Percentiles rank a stretch among this genome's conserved stretches.
Conservation (phyloP, 2,329 filamentous ascomycete genomes). For the Arthrobotrys entomopaga region DNA sequence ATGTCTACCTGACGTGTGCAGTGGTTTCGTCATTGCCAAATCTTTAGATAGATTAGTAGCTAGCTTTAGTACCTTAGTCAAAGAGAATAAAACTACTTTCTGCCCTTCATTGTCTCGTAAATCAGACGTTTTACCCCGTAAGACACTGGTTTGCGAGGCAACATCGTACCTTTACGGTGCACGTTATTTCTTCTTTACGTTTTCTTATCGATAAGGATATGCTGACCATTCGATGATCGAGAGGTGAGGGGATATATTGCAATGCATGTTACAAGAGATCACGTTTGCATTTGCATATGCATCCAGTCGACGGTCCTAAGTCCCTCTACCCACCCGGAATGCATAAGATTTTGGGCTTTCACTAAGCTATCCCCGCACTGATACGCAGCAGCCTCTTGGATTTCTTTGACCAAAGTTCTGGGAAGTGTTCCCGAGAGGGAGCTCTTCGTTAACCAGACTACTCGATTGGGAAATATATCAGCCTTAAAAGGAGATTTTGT, state of each 20-base stretch:
- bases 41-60: not conserved
- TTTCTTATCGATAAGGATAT: constrained; percentile 48
- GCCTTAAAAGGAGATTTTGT: not conserved
- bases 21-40: no score
- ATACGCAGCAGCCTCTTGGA: not conserved
- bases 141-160: constrained; percentile 55
- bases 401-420: not conserved
- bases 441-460: not conserved
- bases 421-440: constrained; percentile 12
- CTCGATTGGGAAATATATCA: constrained; percentile 11
- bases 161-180: constrained; percentile 25
- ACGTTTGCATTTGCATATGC: not conserved
- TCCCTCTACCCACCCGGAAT: not conserved
- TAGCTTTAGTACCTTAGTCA: not conserved
- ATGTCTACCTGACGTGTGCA: no score
- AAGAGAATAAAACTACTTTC: constrained; percentile 32
- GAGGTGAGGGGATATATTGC: no score
- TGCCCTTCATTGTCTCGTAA: constrained; percentile 54
- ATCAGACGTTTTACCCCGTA: constrained; percentile 55
- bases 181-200: constrained; percentile 22
- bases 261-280: no score
- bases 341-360: not conserved
- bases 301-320: not conserved
- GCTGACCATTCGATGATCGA: no score
- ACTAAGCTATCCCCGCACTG: not conserved